Evolutionary conservation across 1,284 basidiomycete species (phyloP), one percentile per base, ranked within the genome.

Genomic region (Schizopora paradoxa): DNA sequence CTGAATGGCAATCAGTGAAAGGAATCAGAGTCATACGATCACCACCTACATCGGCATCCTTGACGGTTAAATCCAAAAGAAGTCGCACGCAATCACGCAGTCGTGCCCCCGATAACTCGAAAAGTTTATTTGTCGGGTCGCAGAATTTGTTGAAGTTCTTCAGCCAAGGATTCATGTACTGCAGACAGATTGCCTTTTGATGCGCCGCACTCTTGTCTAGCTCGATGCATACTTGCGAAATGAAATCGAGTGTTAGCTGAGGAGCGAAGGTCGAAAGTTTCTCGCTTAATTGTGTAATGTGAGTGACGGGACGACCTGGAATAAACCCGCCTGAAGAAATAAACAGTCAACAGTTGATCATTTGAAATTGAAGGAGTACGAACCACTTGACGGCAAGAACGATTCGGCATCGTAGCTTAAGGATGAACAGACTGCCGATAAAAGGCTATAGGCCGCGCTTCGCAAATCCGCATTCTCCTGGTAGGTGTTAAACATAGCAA

Each of bases 121-220:
- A 87, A 18, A 79, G 61, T 21, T 68, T 62, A 52, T 73, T 74
- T 1, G 79, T 77, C 1, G 89, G 83, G 54, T 84, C 82, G 29
- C 79, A 76, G 55, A 88, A 92, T 16, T 69, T 61, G 1, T 77
- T 70, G 2, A 95, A 67, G 57, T 93, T 92, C 60, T 75, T 80
- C 37, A 94, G 73, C 91, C 91, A 95, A 2, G 91, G 89, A 35
- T 75, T 77, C 67, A 93, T 74, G 58, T 91, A 92, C 50, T 85
- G 79, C 14, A 92, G 62, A 56, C 82, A 90, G 43, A 76, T 76
- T 22, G 87, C 76, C 44, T 82, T 79, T 46, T 82, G 80, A 1
- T 74, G 51, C 2, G 61, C 62, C 5, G 68, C 62, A 3, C 65
- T 56, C 59, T 78, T 79, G 47, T 79, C 74, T 62, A 87, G 76